Base-by-base conservation (phyloP, 768 basidiomycete genomes). In the Lentinula boryana region DNA sequence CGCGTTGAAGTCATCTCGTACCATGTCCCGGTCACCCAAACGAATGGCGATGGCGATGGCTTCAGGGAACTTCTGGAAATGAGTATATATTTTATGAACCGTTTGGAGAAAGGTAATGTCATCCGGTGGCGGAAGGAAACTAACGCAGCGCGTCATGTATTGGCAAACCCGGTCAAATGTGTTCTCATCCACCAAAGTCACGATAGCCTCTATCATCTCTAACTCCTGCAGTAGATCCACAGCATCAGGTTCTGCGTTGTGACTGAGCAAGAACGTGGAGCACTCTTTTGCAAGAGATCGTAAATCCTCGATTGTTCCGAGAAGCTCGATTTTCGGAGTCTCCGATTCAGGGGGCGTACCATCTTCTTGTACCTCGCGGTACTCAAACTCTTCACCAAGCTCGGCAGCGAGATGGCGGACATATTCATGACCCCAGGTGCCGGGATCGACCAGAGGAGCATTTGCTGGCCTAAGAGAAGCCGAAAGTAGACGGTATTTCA, bases 341-440 rank as follows among this genome's bases (percentile, higher is more conserved):
- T 72, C 68, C 6, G 67, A 65, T 21, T 71, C 65, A 63, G 72
- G 71, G 52, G 68, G 61, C 8, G 66, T 54, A 35, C 62, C 66
- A n/a, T 64, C 65, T 40, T 72, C 72, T 31, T 80, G 83, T 63
- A 85, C 82, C 63, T 85, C 85, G n/a, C 91, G 86, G 52, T 78
- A 70, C 27, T 78, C 83, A 69, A 88, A 98, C 70, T 98, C 97
- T 70, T 98, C 93, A 5, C 95, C 95, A 7, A 99, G 86, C 70
- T 99, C 97, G 2, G 96, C 89, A 10, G 97, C 93, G 50, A 99
- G 84, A 71, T 99, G 96, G 36, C 96, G 88, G 58, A 98, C 93
- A 69, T 99, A 99, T 78, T 99, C 97, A 71, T 99, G 95, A 3
- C 97, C 97, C 97, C 97, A 99, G 35, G 87, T 82, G n/a, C 96